These are phyloP conservation scores for Durotheca rogersii DNA, from an alignment of 495 filamentous ascomycete genomes.

Conservation along the genomic window DNA sequence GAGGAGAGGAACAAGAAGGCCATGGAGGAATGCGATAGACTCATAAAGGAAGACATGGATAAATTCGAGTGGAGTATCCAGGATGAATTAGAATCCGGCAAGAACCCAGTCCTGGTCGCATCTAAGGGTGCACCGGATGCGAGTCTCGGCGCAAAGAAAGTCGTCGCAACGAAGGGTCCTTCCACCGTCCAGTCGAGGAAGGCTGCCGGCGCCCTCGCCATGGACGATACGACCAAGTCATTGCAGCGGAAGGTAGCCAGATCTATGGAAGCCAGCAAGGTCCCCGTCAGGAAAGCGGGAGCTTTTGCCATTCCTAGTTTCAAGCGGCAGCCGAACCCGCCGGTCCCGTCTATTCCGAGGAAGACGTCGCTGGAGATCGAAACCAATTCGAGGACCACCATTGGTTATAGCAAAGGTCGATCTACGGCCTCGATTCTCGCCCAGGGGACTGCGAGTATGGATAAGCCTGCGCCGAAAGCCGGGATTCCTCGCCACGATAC, in stretches of 20 bases:
- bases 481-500: constrained; percentile 38
- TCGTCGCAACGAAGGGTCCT: constrained; percentile 23
- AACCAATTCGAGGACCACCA: constrained; percentile 69
- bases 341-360: constrained; percentile 35
- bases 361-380: constrained; percentile 53
- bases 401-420: constrained; percentile 80
- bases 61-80: constrained; percentile 55
- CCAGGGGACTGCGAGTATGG: constrained; percentile 17
- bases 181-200: constrained; percentile 31
- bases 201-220: constrained; percentile 48
- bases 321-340: constrained; percentile 38
- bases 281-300: constrained; percentile 32
- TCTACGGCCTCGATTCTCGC: constrained; percentile 53
- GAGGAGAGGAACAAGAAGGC: constrained; percentile 55
- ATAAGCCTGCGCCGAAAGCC: constrained; percentile 9
- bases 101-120: constrained; percentile 25
- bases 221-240: constrained; percentile 37
- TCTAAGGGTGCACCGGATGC: constrained; percentile 12
- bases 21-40: constrained; percentile 58
- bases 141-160: constrained; percentile 25
- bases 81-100: constrained; percentile 38
- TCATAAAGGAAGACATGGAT: constrained; percentile 59
- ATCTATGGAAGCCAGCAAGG: constrained; percentile 32
- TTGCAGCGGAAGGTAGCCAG: constrained; percentile 30
- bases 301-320: constrained; percentile 42